Evolutionary conservation across 768 basidiomycete genomes (phyloP), one percentile per base, ranked within the genome.

Genomic region (Neoboletus magnificus): DNA sequence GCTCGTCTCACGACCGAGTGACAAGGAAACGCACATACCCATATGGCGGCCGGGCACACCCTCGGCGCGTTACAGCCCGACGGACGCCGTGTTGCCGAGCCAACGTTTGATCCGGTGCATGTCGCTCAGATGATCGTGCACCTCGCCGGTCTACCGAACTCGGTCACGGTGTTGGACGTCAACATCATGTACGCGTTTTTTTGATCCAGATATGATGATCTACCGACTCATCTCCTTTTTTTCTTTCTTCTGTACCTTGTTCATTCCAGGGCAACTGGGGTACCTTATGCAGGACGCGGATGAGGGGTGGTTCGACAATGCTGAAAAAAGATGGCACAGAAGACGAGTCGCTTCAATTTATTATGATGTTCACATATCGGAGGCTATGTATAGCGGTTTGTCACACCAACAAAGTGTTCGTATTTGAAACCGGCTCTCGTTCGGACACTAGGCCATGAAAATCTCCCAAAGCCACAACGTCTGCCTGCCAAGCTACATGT

Each of bases 111-210:
- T 56, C 85, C 83, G 9, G 65, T 80, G 55, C 82, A 93, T 63
- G 89, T 93, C 40, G 90, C 83, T 0, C 75, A 82, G 52, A 79
- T 86, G 1, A 71, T 93, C 36, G 85, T 88, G 9, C 83, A 89
- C 64, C 80, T 92, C 48, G 87, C 88, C 3, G 74, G 74, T 42
- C 74, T 93, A 39, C 89, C 89, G 0, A 76, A 78, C 15, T 80
- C 83, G 48, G 86, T 89, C 5, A 84, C 86, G 18, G 79, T 93
- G 51, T 77, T 90, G 37, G 80, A 85, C 22, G 74, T 90, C 61
- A 86, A 81, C 46, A 85, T 92, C 62, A 87, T 91, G 91, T 91
- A 61, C 53, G 84, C 77, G 5, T 51, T 30, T 32, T 45, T 13
- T 29, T 37, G 46, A 8, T 20, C 1, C 13, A 22, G 25, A 23